Base-by-base conservation (phyloP, 2,329 filamentous ascomycete genomes). In the Trichoderma lentiforme region DNA sequence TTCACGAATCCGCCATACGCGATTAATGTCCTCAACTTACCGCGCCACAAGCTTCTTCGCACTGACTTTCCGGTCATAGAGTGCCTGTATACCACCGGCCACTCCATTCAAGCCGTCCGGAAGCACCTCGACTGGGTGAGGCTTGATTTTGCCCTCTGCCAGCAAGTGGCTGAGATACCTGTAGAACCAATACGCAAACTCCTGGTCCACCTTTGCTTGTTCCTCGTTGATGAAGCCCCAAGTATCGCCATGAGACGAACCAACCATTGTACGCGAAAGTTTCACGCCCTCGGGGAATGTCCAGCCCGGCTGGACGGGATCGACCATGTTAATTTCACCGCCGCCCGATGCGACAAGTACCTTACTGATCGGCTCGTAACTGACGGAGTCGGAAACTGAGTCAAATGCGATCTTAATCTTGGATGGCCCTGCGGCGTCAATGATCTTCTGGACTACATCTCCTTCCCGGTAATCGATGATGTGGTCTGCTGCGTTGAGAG, bases 71-170 rank as follows among this genome's bases (percentile, higher is more conserved):
- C 67, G 70, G 12, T 63, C 39, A 62, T 51, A 71, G 12, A 74
- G 24, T 4, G 63, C 65, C 21, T 60, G 21, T 58, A 73, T 28
- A 21, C 60, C 72, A 12, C 11, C 39, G 28, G 56, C 67, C 4
- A 74, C 15, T 1, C 73, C 62, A 15, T 53, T 57, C 26, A 75
- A 26, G 4, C 74, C 74, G n/a, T 66, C 70, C 3, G 73, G 65
- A 36, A 73, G 57, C n/a, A 74, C 70, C 18, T 74, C 71, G 3
- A 34, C 26, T 6, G 69, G 69, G 43, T 75, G 74, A 14, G 62
- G 60, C 39, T 51, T 62, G 30, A 74, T 57, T 8, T 39, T 67
- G 4, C 64, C 64, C 15, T 67, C 64, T 18, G 64, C 64, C 47
- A 67, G 9, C 39, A 67, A 57, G 36, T 57, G 32, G 30, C 47